phyloP scores from a whole-genome alignment of 176 grass and related monocot genomes.

The Phoenix dactylifera region DNA sequence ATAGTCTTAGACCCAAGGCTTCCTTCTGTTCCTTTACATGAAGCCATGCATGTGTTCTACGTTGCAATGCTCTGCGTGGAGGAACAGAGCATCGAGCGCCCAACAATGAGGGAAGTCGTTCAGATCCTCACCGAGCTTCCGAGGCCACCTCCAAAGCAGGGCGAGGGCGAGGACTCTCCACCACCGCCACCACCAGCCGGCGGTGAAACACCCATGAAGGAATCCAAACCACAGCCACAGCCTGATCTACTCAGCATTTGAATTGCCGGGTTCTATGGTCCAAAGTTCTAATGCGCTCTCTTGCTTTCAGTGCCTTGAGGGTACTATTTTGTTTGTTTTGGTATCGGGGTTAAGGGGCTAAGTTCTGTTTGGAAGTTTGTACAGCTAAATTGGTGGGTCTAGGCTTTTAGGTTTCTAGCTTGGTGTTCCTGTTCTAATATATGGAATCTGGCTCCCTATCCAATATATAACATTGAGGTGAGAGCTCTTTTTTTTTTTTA shows the following conservation, averaged over 20 bases:
- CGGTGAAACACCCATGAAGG: constrained; percentile 16
- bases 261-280: too few relatives aligned
- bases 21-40: constrained; percentile 53
- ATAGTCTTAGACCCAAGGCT: constrained; percentile 77
- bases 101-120: constrained; percentile 90
- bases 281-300: too few relatives aligned
- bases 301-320: too few relatives aligned
- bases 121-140: constrained; percentile 84
- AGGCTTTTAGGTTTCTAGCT: too few relatives aligned
- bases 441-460: too few relatives aligned
- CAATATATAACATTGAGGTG: too few relatives aligned
- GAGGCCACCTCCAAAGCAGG: constrained; percentile 17
- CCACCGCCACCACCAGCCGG: constrained; percentile 5
- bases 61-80: constrained; percentile 80
- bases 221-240: constrained; percentile 37
- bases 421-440: too few relatives aligned
- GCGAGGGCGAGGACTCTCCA: constrained; percentile 36
- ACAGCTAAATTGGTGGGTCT: too few relatives aligned
- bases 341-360: too few relatives aligned
- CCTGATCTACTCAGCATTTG: not conserved
- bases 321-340: too few relatives aligned
- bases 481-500: too few relatives aligned
- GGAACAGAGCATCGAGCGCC: constrained; percentile 88
- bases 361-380: too few relatives aligned
- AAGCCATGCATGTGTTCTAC: constrained; percentile 85